Evolutionary conservation across 192 early-diverging fungal genomes (phyloP).

Genomic region (Lunasporangiospora selenospora): DNA sequence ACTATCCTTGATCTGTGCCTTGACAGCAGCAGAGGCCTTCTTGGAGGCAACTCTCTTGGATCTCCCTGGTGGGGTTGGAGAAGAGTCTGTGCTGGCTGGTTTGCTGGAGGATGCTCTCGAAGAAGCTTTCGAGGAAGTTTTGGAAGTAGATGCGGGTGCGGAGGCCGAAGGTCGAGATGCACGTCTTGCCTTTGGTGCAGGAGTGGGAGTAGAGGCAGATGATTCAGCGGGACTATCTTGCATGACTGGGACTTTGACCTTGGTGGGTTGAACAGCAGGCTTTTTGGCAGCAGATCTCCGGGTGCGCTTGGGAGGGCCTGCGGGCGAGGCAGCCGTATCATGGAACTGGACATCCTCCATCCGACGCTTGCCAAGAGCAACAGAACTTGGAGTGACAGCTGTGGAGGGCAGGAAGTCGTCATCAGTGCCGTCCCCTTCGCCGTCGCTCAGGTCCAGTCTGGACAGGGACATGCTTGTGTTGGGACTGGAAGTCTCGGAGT

Average conservation of each 20-base stretch:
- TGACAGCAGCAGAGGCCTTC: slow-evolving; percentile 11
- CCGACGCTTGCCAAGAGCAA: slow-evolving; percentile 34
- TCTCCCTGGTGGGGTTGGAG: background rate
- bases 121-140: background rate
- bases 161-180: background rate
- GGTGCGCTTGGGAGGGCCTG: slow-evolving; percentile 21
- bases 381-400: slow-evolving; percentile 13
- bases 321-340: background rate
- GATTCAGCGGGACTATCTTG: background rate
- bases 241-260: slow-evolving; percentile 3
- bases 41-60: slow-evolving; percentile 14
- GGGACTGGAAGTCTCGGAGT: slow-evolving; percentile 21
- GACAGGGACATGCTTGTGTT: slow-evolving; percentile 22
- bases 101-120: background rate
- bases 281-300: slow-evolving; percentile 3
- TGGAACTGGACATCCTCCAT: slow-evolving; percentile 10
- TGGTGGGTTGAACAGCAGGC: background rate
- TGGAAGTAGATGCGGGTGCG: background rate
- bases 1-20: slow-evolving; percentile 11
- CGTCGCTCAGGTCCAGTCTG: slow-evolving; percentile 4
- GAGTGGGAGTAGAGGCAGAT: background rate
- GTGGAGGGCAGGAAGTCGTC: slow-evolving; percentile 33
- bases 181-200: background rate
- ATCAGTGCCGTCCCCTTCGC: slow-evolving; percentile 3
- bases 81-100: background rate